phyloP scores from a whole-genome alignment of 805 yeast species.

The Myxozyma udenii region DNA sequence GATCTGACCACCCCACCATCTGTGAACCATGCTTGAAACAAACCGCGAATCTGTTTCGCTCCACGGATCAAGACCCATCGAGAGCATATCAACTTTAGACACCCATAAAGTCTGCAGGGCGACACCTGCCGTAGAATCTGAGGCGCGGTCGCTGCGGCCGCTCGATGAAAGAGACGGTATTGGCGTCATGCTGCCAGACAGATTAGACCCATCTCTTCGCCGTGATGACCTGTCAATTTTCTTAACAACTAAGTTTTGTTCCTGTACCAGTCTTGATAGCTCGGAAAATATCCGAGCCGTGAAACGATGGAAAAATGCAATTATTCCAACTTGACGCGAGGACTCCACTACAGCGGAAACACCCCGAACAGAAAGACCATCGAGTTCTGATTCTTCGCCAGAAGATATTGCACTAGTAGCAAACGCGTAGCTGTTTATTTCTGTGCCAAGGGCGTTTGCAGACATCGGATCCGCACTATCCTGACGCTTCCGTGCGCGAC shows the following conservation, averaged over 20 bases:
- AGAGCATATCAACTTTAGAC: conserved; percentile 46
- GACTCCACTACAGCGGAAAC: conserved; percentile 17
- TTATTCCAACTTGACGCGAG: conserved; percentile 29
- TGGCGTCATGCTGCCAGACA: neutral
- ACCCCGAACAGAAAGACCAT: conserved; percentile 2
- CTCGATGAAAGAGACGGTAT: neutral
- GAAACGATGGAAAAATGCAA: conserved; percentile 32
- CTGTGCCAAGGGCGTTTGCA: too few relatives aligned
- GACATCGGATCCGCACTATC: neutral
- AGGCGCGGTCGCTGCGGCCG: neutral
- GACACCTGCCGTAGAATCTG: neutral
- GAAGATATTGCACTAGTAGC: neutral
- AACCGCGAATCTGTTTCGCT: conserved; percentile 48
- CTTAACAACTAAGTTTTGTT: conserved; percentile 17
- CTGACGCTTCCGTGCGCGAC: conserved; percentile 11
- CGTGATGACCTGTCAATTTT: conserved; percentile 9
- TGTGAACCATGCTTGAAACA: conserved; percentile 42
- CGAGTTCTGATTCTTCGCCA: conserved; percentile 11
- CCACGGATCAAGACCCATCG: conserved; percentile 60
- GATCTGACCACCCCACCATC: conserved; percentile 52
- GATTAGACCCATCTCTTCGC: conserved; percentile 1
- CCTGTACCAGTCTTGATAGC: conserved; percentile 19
- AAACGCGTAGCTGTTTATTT: neutral
- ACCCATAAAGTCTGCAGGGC: conserved; percentile 22
- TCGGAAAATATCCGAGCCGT: conserved; percentile 29